phyloP scores from a whole-genome alignment of 371 early-diverging fungal species.

The Rhizopus sp. region DNA sequence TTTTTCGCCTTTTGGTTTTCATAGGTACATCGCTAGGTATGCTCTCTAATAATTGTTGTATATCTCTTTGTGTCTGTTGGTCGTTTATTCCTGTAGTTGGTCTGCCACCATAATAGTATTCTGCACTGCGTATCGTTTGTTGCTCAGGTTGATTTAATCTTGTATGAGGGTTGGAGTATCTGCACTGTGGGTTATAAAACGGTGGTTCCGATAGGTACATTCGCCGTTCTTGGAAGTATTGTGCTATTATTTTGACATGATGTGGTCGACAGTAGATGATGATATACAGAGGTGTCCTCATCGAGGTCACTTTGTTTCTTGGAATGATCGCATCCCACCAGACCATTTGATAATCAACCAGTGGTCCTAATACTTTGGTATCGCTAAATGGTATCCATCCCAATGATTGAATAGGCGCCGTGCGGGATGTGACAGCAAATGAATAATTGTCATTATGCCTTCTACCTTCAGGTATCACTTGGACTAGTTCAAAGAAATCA shows the following conservation, averaged over 20 bases:
- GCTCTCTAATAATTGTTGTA: constrained; percentile 39
- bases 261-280: constrained; percentile 42
- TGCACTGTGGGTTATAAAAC: constrained; percentile 38
- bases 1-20: constrained; percentile 11
- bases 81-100: background rate
- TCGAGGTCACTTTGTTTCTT: constrained; percentile 29
- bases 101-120: background rate
- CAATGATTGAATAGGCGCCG: constrained; percentile 25
- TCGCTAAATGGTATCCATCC: constrained; percentile 54
- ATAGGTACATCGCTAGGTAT: constrained; percentile 32
- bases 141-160: background rate
- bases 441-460: constrained; percentile 36
- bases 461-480: constrained; percentile 35
- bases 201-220: constrained; percentile 34
- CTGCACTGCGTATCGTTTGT: background rate
- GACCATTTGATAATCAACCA: constrained; percentile 34
- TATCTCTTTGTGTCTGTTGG: constrained; percentile 35
- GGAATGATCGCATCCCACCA: constrained; percentile 58
- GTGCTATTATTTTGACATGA: constrained; percentile 13
- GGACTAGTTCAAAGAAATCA: constrained; percentile 38
- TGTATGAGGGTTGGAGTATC: constrained; percentile 36
- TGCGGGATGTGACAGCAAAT: constrained; percentile 30
- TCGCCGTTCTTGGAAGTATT: constrained; percentile 18
- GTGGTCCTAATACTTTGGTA: constrained; percentile 46
- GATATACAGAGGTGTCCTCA: constrained; percentile 40